Evolutionary conservation across 805 yeast species (phyloP), one percentile per base, ranked within the genome.

Genomic region (Kregervanrija fluxuum): DNA sequence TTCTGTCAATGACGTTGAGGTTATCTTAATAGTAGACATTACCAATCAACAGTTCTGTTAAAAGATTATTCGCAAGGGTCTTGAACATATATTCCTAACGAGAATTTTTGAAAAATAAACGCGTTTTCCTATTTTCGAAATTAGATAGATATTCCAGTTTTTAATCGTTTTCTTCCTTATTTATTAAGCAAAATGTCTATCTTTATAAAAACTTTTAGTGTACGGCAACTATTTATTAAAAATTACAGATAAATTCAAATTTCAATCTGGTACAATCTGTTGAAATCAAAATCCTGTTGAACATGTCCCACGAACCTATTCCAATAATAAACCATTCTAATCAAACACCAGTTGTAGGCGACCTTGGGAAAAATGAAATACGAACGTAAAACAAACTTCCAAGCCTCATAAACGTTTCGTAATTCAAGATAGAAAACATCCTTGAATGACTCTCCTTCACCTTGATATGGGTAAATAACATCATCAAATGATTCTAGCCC

Each of bases 291-390:
- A 39, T 62, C 66, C 31, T 60, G 58, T 13, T 60, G 50, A 30
- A 60, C 66, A 37, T 71, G 73, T n/a, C 95, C 95, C 45, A 87
- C 71, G 57, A 87, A 85, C 33, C 60, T 60, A 56, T 83, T 80
- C 96, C 96, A 91, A 60, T 75, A 71, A 35, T 70, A 66, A 46
- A 73, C 74, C 33, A 75, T 38, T 48, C 79, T 69, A 44, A 71
- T 66, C 40, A 88, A 51, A 9, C 65, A 51, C 44, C 77, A 51
- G 33, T 75, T 71, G 65, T 74, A 77, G 1, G 85, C 35, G 44
- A 79, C 74, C 44, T 69, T 68, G 10, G 97, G 97, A 50, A 91
- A 73, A 35, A 80, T 72, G 40, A 71, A 53, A 62, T 91, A 90
- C 39, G 95, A 80, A 22, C 64, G 57, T 44, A 75, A 61, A 15